A percentile compares a stretch with the other conserved stretches of the same genome.
phyloP scores from a whole-genome alignment of 805 yeast species.

The Pichia cephalocereana region DNA sequence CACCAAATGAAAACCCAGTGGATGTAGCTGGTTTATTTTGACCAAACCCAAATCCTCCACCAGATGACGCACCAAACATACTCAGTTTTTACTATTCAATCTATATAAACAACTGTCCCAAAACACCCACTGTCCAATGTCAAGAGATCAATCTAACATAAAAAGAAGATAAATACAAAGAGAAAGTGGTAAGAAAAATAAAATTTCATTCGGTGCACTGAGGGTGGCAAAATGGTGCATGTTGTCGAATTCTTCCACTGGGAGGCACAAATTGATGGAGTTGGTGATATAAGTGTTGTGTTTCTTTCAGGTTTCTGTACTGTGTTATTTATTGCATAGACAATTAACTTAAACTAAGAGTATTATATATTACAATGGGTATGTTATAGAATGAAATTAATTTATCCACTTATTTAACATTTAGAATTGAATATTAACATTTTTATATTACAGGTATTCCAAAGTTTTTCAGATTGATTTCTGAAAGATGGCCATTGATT shows the following conservation, averaged over 20 bases:
- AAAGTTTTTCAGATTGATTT: constrained; percentile 90
- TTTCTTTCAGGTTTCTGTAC: too few species aligned
- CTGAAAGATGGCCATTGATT: constrained; percentile 98
- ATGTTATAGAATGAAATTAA: neutral
- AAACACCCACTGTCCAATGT: too few species aligned
- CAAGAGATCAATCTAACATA: neutral
- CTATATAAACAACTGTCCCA: too few species aligned
- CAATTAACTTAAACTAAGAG: neutral
- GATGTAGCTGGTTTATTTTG: neutral
- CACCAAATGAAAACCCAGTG: constrained; percentile 4
- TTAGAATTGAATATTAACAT: neutral
- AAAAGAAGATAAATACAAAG: too few species aligned
- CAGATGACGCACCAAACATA: neutral
- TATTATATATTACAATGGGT: neutral
- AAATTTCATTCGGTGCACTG: neutral
- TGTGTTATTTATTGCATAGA: neutral
- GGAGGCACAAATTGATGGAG: too few species aligned
- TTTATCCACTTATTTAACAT: too few species aligned
- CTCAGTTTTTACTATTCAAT: too few species aligned
- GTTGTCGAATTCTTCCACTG: neutral
- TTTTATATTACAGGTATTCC: constrained; percentile 68
- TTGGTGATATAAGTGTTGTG: too few species aligned
- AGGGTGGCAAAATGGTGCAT: neutral
- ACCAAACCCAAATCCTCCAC: neutral
- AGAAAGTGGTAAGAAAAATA: neutral